phyloP scores from a whole-genome alignment of 257 asterid species.

The Capsicum rhomboideum region DNA sequence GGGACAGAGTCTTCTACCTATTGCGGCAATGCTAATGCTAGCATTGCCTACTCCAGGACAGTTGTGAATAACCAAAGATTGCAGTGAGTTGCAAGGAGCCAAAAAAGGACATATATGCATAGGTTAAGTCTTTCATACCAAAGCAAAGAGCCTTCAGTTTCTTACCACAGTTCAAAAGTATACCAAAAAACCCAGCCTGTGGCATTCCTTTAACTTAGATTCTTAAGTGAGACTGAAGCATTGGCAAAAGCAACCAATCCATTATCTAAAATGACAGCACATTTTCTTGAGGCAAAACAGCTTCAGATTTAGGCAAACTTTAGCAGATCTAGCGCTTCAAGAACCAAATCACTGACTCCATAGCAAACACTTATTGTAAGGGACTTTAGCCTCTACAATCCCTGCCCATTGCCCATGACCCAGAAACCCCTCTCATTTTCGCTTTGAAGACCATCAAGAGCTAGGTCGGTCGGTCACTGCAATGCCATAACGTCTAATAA shows the following conservation, averaged over 20 bases:
- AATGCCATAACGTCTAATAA: slow-evolving; percentile 69
- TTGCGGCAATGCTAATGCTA: slow-evolving; percentile 35
- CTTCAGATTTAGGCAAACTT: slow-evolving; percentile 63
- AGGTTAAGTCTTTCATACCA: background rate
- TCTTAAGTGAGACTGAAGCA: slow-evolving; percentile 46
- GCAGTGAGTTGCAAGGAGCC: slow-evolving; percentile 39
- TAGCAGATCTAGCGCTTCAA: slow-evolving; percentile 50
- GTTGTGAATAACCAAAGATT: slow-evolving; percentile 45
- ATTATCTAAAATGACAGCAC: slow-evolving; percentile 56
- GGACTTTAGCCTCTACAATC: slow-evolving; percentile 58
- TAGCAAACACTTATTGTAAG: slow-evolving; percentile 48
- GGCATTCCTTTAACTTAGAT: slow-evolving; percentile 62
- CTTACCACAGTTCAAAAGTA: slow-evolving; percentile 25
- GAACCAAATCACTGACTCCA: slow-evolving; percentile 63
- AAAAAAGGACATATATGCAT: background rate
- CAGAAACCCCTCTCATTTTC: slow-evolving; percentile 89
- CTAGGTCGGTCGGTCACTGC: slow-evolving; percentile 55
- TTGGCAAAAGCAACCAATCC: slow-evolving; percentile 54
- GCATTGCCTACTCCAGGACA: slow-evolving; percentile 64
- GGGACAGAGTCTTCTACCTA: slow-evolving; percentile 54
- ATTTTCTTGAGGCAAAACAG: slow-evolving; percentile 31
- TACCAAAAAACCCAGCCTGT: slow-evolving; percentile 53
- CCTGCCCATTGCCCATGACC: slow-evolving; percentile 90
- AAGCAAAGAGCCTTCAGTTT: background rate
- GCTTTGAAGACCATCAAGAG: slow-evolving; percentile 42